Evolutionary conservation across 225 moss, liverwort and hornwort species (phyloP).

Genomic region (Neckera pumila): DNA sequence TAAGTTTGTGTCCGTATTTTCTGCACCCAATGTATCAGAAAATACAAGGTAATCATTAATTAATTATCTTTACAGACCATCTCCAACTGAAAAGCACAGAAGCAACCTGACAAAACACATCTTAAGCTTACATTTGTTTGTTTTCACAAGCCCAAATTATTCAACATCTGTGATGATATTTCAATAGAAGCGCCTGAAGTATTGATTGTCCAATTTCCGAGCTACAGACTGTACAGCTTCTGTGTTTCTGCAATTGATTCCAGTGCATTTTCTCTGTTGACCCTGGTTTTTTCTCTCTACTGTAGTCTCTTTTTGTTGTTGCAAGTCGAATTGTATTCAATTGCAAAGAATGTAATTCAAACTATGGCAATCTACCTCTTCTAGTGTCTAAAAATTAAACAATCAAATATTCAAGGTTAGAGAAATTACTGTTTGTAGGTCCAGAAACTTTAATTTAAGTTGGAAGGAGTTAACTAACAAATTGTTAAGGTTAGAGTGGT

Average conservation of each 20-base stretch:
- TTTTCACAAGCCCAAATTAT: neutral
- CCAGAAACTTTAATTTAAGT: neutral
- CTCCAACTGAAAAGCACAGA: neutral
- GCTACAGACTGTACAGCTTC: neutral
- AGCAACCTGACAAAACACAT: conserved; percentile 26
- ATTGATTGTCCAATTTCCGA: neutral
- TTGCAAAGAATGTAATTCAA: too few species aligned
- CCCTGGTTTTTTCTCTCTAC: neutral
- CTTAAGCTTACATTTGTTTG: too few species aligned
- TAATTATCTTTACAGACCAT: neutral
- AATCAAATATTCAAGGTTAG: neutral
- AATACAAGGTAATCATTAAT: too few species aligned
- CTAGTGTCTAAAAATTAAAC: neutral
- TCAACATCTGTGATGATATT: conserved; percentile 54
- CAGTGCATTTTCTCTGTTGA: neutral
- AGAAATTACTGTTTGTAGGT: too few species aligned
- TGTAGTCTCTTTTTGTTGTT: neutral
- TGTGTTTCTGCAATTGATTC: neutral
- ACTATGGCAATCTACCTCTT: neutral
- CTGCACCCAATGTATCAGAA: neutral
- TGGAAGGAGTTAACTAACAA: neutral
- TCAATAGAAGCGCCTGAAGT: conserved; percentile 12
- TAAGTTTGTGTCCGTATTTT: neutral
- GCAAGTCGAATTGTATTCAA: neutral
- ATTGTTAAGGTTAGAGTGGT: neutral